Evolutionary conservation across 2,329 filamentous ascomycete genomes (phyloP).

Genomic region (Beauveria caledonica): DNA sequence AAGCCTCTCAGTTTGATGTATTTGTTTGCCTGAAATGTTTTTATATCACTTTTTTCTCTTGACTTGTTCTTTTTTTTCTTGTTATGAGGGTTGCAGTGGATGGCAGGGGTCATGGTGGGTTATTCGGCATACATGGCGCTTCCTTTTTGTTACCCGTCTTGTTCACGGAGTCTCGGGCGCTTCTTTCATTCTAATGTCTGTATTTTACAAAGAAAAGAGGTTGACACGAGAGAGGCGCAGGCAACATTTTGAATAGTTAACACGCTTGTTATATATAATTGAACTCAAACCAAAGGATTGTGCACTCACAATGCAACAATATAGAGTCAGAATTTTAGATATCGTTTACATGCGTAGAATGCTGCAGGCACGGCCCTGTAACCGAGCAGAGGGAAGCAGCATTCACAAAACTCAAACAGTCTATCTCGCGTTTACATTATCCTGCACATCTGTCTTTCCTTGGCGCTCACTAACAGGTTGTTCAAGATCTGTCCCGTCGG

Average conservation of each 20-base stretch:
- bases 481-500: neutral
- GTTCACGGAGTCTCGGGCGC: neutral
- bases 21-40: neutral
- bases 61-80: neutral
- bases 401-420: neutral
- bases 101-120: neutral
- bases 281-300: too few species aligned
- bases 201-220: conserved; percentile 4
- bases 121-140: conserved; percentile 6
- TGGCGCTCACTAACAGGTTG: neutral
- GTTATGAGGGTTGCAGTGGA: neutral
- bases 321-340: too few species aligned
- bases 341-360: neutral
- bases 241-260: neutral
- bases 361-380: neutral
- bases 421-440: neutral
- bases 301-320: too few species aligned
- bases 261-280: neutral
- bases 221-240: neutral
- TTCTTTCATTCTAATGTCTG: neutral
- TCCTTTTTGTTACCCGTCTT: neutral
- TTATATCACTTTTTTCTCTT: neutral
- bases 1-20: neutral
- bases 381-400: neutral
- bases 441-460: neutral